These are phyloP conservation scores for Baudoinia panamericana DNA, from an alignment of 495 filamentous ascomycete species.

Conservation along the genomic window DNA sequence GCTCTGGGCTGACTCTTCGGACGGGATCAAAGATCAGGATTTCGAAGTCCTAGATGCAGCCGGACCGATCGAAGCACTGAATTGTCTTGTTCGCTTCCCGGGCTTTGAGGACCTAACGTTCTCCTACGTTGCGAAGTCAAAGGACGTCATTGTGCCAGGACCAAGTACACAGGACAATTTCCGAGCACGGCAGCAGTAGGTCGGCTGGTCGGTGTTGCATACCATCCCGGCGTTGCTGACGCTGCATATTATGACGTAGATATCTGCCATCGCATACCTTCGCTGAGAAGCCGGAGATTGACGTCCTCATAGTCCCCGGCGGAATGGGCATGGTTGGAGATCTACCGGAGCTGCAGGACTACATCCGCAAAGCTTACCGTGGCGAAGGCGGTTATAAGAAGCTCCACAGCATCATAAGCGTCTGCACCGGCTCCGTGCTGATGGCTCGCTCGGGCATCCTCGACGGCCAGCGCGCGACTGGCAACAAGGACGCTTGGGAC, in stretches of 20 bases:
- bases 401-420: constrained; percentile 45
- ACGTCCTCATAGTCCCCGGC: constrained; percentile 54
- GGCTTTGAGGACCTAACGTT: constrained; percentile 29
- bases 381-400: constrained; percentile 27
- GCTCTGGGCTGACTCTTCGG: too few species aligned
- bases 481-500: constrained; percentile 36
- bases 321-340: constrained; percentile 28
- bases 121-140: too few species aligned
- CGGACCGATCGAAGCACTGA: constrained; percentile 51
- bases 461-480: constrained; percentile 46
- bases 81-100: constrained; percentile 34
- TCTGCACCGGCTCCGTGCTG: constrained; percentile 47
- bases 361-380: constrained; percentile 5
- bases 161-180: too few species aligned
- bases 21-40: too few species aligned
- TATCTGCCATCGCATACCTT: constrained; percentile 56
- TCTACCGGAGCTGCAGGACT: constrained; percentile 10
- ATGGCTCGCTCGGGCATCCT: constrained; percentile 43
- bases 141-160: too few species aligned
- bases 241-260: too few species aligned
- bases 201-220: too few species aligned
- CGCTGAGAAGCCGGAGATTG: constrained; percentile 35
- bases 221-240: too few species aligned
- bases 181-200: constrained; percentile 24
- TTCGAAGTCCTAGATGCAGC: constrained; percentile 44